These are phyloP conservation scores for Cenococcum geophilum DNA, from an alignment of 495 filamentous ascomycete species.

Conservation along the genomic window DNA sequence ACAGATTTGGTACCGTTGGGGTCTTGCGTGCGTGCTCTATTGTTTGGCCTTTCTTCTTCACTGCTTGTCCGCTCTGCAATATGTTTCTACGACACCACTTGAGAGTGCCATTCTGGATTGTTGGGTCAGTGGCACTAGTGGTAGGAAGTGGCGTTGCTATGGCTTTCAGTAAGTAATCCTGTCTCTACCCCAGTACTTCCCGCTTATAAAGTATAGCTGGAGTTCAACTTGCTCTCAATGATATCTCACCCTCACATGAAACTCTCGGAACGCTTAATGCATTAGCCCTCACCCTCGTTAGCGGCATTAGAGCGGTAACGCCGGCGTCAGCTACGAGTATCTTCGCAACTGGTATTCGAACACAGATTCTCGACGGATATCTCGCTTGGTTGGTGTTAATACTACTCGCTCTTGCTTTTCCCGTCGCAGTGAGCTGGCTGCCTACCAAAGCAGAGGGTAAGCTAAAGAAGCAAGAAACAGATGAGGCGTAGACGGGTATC, in stretches of 20 bases:
- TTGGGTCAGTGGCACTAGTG: constrained; percentile 37
- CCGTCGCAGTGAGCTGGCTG: constrained; percentile 42
- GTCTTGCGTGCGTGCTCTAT: constrained; percentile 48
- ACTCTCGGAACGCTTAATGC: constrained; percentile 61
- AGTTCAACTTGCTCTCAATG: constrained; percentile 62
- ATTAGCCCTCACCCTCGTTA: constrained; percentile 50
- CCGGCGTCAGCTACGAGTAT: constrained; percentile 56
- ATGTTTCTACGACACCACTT: constrained; percentile 42
- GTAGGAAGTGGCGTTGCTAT: constrained; percentile 56
- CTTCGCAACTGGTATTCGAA: constrained; percentile 54
- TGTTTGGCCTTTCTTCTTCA: constrained; percentile 55
- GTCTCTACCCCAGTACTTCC: background rate
- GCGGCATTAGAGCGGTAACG: constrained; percentile 50
- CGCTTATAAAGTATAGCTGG: constrained; percentile 36
- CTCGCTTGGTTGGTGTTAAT: constrained; percentile 60
- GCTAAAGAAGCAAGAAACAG: background rate
- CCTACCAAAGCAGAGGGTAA: constrained; percentile 45
- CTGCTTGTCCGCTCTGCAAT: constrained; percentile 46
- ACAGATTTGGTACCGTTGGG: constrained; percentile 52
- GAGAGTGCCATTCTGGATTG: constrained; percentile 48
- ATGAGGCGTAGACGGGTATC: too few relatives aligned
- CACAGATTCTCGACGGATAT: constrained; percentile 53
- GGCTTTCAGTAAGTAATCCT: constrained; percentile 47
- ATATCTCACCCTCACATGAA: constrained; percentile 53
- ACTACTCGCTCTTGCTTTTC: too few relatives aligned